Conservation (phyloP, 805 yeast species). For the Suhomyces prunicola region DNA sequence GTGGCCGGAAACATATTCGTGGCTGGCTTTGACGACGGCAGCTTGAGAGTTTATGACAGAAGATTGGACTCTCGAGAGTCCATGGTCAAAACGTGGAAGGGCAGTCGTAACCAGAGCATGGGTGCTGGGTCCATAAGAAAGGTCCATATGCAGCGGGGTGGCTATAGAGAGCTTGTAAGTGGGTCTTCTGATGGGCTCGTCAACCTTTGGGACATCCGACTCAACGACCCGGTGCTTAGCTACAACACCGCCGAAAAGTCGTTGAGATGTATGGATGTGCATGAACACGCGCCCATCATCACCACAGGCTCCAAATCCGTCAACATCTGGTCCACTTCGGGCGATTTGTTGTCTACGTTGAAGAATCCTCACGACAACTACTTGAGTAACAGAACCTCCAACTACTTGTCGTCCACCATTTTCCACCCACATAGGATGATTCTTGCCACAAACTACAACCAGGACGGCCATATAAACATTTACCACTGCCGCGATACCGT, state of each 20-base stretch:
- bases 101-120: conserved; percentile 16
- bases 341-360: conserved; percentile 65
- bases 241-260: conserved; percentile 52
- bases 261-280: conserved; percentile 70
- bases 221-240: conserved; percentile 63
- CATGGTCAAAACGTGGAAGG: conserved; percentile 79
- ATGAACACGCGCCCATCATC: conserved; percentile 94
- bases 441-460: conserved; percentile 80
- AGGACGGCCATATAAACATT: conserved; percentile 67
- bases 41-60: conserved; percentile 85
- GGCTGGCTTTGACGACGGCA: conserved; percentile 91
- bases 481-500: conserved; percentile 43
- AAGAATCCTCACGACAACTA: conserved; percentile 46
- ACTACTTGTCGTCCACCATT: conserved; percentile 61
- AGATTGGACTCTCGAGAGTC: conserved; percentile 81
- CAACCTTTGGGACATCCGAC: conserved; percentile 87
- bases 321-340: conserved; percentile 82
- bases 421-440: conserved; percentile 96
- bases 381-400: conserved; percentile 44
- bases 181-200: conserved; percentile 82
- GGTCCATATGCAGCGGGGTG: conserved; percentile 96
- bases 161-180: conserved; percentile 81
- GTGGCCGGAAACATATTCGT: conserved; percentile 88
- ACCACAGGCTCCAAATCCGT: conserved; percentile 82
- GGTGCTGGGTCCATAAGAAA: conserved; percentile 61